Conservation (phyloP, 768 basidiomycete species). For the Mycena venus region DNA sequence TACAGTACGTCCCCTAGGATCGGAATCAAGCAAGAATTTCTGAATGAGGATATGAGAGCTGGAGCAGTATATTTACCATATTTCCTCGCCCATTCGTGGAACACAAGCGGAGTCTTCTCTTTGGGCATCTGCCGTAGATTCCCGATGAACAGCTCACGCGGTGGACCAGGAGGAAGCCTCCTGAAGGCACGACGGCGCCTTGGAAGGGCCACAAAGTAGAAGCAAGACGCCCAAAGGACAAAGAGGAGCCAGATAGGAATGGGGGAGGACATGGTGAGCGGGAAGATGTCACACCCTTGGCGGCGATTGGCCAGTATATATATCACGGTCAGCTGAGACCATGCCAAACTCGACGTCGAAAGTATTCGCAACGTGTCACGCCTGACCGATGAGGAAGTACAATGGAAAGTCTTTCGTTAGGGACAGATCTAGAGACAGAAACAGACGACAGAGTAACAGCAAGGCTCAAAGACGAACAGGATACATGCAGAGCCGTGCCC, state of each 20-base stretch:
- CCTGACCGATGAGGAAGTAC: no score
- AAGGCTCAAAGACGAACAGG: no score
- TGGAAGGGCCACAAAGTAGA: neutral
- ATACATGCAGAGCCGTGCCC: no score
- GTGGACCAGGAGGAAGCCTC: constrained; percentile 12
- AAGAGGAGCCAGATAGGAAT: neutral
- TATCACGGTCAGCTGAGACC: neutral
- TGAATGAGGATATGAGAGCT: no score
- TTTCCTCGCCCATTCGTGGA: constrained; percentile 5
- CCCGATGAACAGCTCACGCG: neutral
- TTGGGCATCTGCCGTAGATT: constrained; percentile 7
- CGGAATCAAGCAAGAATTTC: no score
- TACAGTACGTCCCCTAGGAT: constrained; percentile 37
- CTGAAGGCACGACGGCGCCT: neutral
- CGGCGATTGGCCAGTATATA: neutral
- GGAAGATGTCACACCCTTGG: neutral
- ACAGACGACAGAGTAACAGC: no score
- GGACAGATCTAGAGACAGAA: no score
- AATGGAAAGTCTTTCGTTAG: no score
- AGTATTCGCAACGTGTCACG: no score
- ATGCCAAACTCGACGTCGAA: no score
- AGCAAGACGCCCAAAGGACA: neutral
- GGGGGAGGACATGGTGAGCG: neutral
- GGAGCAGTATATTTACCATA: constrained; percentile 19
- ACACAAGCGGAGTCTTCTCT: neutral